Conservation (phyloP, 2,329 filamentous ascomycete genomes). For the Trichoderma harzianum region DNA sequence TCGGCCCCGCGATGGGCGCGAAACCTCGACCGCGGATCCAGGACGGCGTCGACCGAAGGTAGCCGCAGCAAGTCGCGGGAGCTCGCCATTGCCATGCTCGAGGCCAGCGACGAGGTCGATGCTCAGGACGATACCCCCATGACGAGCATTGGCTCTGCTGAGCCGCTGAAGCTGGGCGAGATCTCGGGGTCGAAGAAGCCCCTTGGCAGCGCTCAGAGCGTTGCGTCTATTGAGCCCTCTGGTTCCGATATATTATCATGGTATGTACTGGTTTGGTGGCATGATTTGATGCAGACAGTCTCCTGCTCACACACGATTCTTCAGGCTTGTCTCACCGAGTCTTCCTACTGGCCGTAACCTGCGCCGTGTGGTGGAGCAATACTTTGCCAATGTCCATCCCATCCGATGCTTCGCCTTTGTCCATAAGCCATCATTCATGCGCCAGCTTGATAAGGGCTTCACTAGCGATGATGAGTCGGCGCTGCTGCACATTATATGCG, state of each 20-base stretch:
- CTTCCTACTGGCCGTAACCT: constrained; percentile 35
- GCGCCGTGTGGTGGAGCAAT: constrained; percentile 37
- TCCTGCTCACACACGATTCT: neutral
- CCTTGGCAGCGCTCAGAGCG: constrained; percentile 3
- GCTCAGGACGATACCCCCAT: neutral
- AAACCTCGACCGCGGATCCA: constrained; percentile 28
- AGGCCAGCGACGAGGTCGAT: neutral
- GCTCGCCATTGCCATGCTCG: constrained; percentile 2
- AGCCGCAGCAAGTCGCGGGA: constrained; percentile 16
- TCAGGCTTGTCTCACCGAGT: constrained; percentile 34
- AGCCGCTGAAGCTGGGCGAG: neutral
- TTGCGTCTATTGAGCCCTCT: constrained; percentile 14
- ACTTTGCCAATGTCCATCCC: constrained; percentile 40
- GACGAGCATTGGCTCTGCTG: neutral
- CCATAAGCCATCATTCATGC: constrained; percentile 39
- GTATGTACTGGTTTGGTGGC: constrained; percentile 14
- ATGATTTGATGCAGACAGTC: neutral
- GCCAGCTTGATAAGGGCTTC: constrained; percentile 37
- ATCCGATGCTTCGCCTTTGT: constrained; percentile 41
- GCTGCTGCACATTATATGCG: constrained; percentile 37
- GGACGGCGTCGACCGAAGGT: constrained; percentile 8
- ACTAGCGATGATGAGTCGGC: constrained; percentile 36
- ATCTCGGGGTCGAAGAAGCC: neutral
- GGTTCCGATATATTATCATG: constrained; percentile 21
- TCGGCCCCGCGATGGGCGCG: constrained; percentile 38